A percentile compares a stretch with the other conserved stretches of the same genome.
Evolutionary conservation across 1,139 yeast genomes (phyloP).

Genomic region (Nematodospora anomalae): DNA sequence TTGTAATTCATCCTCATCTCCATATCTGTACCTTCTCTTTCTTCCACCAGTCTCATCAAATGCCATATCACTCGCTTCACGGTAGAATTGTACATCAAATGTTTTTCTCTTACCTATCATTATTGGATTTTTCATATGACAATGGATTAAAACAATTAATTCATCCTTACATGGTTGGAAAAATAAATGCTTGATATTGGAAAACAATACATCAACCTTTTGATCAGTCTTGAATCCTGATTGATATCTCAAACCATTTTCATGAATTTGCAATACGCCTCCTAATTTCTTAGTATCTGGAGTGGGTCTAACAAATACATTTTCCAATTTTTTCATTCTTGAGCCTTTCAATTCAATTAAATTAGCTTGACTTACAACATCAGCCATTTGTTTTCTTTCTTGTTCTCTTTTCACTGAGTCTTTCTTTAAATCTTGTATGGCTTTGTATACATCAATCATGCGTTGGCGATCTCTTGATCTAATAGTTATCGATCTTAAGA

Average conservation of each 20-base stretch:
- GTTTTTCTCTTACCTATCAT: conserved; percentile 96
- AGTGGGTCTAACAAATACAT: conserved; percentile 89
- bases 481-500: conserved; percentile 82
- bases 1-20: conserved; percentile 97
- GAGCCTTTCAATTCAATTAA: conserved; percentile 75
- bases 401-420: conserved; percentile 88
- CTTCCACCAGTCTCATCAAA: conserved; percentile 97
- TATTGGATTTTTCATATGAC: conserved; percentile 88
- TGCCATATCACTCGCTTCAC: conserved; percentile 96
- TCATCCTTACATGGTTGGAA: conserved; percentile 98
- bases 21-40: conserved; percentile 86
- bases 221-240: conserved; percentile 81
- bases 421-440: conserved; percentile 89
- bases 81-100: conserved; percentile 90
- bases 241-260: conserved; percentile 93
- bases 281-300: conserved; percentile 96
- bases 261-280: conserved; percentile 88
- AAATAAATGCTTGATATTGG: conserved; percentile 88
- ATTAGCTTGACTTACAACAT: conserved; percentile 90
- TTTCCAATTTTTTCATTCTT: conserved; percentile 83
- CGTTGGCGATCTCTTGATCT: conserved; percentile 91
- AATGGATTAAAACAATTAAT: conserved; percentile 86
- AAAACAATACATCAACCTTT: conserved; percentile 81
- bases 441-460: conserved; percentile 86
- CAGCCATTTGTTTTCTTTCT: conserved; percentile 90